Base-by-base conservation (phyloP, 768 basidiomycete species). In the Russula olivacea region DNA sequence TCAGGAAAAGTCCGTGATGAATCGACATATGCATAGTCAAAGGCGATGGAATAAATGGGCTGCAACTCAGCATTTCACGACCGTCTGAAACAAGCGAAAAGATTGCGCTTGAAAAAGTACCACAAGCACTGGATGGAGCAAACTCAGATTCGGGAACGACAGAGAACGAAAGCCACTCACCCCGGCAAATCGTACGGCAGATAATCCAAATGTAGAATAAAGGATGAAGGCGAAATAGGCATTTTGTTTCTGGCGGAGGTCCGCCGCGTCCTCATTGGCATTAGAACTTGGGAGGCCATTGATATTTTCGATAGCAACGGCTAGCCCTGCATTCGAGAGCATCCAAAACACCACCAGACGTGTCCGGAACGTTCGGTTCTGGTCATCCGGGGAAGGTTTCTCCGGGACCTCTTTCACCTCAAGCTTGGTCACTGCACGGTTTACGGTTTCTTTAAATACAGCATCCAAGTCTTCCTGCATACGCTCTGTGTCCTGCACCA, bases 361-460 rank as follows among this genome's bases (percentile, higher is more conserved):
- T 2, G 93, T 94, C 61, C 92, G 85, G 88, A 95, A 95, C 14
- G 93, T 94, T 76, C 86, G 89, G 78, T 94, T 94, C 74, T 87
- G 79, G 70, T 95, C 92, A 71, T 95, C 92, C 81, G 88, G 79
- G 1, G 84, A 93, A 4, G 92, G 92, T 71, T 88, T 89, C 74
- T 92, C 90, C 2, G 79, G 57, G 0, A 70, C 83, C 59, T 92
- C 89, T 65, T 85, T 84, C 43, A 78, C 77, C 15, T 83, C 78
- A 60, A 88, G 68, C 73, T 90, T 89, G 49, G 89, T 88, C 62
- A 94, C 81, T 0, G 92, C 93, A 47, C 93, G 88, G 1, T 84
- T 87, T 6, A 94, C 93, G 0, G 93, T 95, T 71, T 92, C 89
- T 74, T 93, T 92, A 81, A 97, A 98, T 30, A 85, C 83, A 10